Evolutionary conservation across 2,329 filamentous ascomycete genomes (phyloP).

Genomic region (Hansfordia pulvinata): DNA sequence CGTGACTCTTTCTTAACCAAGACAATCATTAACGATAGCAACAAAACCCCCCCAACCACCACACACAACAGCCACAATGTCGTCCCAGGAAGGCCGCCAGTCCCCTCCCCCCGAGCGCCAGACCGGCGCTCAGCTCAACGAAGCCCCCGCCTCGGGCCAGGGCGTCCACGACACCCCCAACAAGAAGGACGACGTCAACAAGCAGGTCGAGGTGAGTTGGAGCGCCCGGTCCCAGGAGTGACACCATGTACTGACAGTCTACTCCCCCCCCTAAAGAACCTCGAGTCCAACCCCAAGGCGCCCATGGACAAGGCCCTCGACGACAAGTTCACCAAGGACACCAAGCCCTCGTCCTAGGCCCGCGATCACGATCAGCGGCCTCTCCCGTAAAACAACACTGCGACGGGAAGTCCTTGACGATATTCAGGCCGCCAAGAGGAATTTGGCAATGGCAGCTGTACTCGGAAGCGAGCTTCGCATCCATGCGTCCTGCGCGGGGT

Average conservation of each 20-base stretch:
- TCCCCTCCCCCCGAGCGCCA: conserved; percentile 64
- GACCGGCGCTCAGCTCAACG: conserved; percentile 48
- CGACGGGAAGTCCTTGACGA: no score
- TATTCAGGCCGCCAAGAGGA: no score
- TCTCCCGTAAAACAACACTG: no score
- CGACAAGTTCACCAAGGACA: conserved; percentile 45
- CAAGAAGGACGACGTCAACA: conserved; percentile 37
- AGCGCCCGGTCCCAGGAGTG: background rate
- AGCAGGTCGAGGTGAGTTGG: conserved; percentile 33
- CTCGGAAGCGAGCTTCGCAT: no score
- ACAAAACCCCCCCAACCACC: conserved; percentile 3
- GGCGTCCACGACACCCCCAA: conserved; percentile 39
- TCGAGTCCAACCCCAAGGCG: conserved; percentile 53
- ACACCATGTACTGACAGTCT: background rate
- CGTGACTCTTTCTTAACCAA: no score
- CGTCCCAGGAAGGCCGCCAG: conserved; percentile 50
- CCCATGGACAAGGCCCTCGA: conserved; percentile 46
- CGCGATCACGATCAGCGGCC: no score
- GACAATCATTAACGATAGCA: conserved; percentile 1
- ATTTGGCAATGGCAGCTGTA: no score
- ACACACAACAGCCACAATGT: conserved; percentile 39
- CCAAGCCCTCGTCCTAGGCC: conserved; percentile 3
- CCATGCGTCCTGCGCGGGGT: no score
- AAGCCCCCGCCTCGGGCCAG: conserved; percentile 41
- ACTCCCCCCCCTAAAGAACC: conserved; percentile 19